phyloP scores from a whole-genome alignment of 495 filamentous ascomycete species.

The Podospora conica region DNA sequence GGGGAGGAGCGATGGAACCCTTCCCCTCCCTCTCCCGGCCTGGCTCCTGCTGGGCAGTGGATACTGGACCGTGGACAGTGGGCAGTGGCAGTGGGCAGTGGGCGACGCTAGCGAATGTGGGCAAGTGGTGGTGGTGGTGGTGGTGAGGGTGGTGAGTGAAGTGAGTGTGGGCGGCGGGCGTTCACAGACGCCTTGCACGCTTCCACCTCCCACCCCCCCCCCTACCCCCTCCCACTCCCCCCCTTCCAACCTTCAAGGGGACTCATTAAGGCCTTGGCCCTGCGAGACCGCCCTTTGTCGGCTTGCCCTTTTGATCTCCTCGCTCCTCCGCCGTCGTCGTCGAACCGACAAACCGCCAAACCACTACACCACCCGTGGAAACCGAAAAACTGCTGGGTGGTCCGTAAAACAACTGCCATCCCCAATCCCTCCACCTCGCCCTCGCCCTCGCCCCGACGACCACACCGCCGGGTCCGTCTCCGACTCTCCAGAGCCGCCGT shows the following conservation, averaged over 20 bases:
- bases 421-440: neutral
- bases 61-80: neutral
- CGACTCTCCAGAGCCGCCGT: neutral
- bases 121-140: neutral
- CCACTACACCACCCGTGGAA: neutral
- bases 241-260: neutral
- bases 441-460: neutral
- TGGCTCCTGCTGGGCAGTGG: neutral
- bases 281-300: constrained; percentile 19
- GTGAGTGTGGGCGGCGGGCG: neutral
- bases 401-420: constrained; percentile 2
- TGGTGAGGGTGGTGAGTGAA: neutral
- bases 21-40: neutral
- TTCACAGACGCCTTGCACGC: constrained; percentile 4
- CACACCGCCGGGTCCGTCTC: neutral
- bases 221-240: neutral
- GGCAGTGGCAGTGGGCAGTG: neutral
- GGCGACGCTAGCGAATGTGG: neutral
- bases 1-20: neutral
- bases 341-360: neutral
- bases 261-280: constrained; percentile 15
- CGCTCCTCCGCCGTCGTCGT: constrained; percentile 7
- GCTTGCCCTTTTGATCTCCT: constrained; percentile 28
- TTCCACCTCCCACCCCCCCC: neutral
- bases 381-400: constrained; percentile 9